Evolutionary conservation across 1,139 yeast species (phyloP), one percentile per base, ranked within the genome.

Genomic region (Waltiozyma solani): DNA sequence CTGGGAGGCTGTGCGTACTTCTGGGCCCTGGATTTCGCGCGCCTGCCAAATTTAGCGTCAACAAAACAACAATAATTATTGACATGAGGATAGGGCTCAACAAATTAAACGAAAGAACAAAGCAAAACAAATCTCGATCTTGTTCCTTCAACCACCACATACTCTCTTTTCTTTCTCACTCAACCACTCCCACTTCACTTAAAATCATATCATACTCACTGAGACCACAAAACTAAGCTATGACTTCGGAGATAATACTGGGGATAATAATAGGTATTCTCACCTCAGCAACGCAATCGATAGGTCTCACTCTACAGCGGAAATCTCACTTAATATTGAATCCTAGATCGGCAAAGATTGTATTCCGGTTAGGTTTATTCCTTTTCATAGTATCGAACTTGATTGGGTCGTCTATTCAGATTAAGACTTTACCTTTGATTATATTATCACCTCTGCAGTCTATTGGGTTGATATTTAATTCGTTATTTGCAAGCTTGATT

Each of bases 381-480:
- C 57, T 87, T 37, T 87, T 87, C 57, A 68, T 87, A 27, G 53
- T 73, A 11, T 79, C 95, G 36, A 87, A 86, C 50, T 64, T 87
- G 2, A 64, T 86, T 37, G 96, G 96, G 1, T 81, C 93, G 3
- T 67, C 83, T 25, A 81, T 86, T 27, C 96, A 87, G 58, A 78
- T 87, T 33, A 75, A 93, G 2, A 82, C 95, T 1, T 64, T 87
- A 34, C 96, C 96, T 0, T 64, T 87, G 44, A 81, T 86, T 36
- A 71, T 87, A 3, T 59, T 86, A 40, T 79, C 89, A 27, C 95
- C 96, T 0, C 61, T 87, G 37, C 96, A 87, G 57, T 87, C 95
- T 25, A 77, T 81, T 14, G 95, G 96, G 0, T 68, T 87, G 27
- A 89, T 86, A 3, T 86, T 87, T 66, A 87, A 87, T 58, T 76